Evolutionary conservation across 208 protist species (phyloP), one percentile per base, ranked within the genome.

Genomic region (Paratrypanosoma confusum): DNA sequence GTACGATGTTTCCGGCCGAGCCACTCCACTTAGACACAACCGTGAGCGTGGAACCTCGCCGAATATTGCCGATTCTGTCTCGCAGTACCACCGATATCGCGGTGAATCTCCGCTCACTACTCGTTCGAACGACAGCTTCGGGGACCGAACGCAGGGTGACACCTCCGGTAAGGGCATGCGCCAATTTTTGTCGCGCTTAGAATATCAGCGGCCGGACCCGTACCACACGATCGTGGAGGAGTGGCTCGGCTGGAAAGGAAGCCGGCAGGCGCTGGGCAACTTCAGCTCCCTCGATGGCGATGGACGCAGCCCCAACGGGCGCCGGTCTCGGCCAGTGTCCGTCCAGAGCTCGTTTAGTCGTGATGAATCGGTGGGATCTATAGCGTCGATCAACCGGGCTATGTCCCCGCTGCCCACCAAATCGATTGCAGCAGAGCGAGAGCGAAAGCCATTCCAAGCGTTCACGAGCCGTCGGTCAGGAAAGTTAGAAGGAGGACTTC

Each of bases 391-490:
- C 2, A 71, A 53, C 37, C 20, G 65, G 11, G 74, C 76, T 3
- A 37, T 39, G 20, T 67, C 59, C 17, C 81, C 81, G 27, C 67
- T 68, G 13, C 72, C 81, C 25, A 90, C 81, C 22, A 82, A 83
- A 42, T 79, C 70, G 1, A 61, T 79, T 17, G 61, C 50, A 3
- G 28, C 66, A 10, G 42, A 52, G 7, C 29, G 29, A n/a, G 11
- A n/a, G 11, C n/a, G 29, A 33, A 33, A 33, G 29, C 29, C 10
- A n/a, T 33, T n/a, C n/a, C n/a, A 10, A 33, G 29, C n/a, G 11
- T n/a, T n/a, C 11, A n/a, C 29, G 13, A 10, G 13, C 29, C 29
- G 10, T n/a, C n/a, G 13, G 29, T 33, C n/a, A n/a, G 11, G 13
- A n/a, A n/a, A n/a, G n/a, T n/a, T n/a, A n/a, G n/a, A n/a, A n/a